Percentiles rank a stretch among this genome's conserved stretches.
Evolutionary conservation across 495 filamentous ascomycete species (phyloP).

Genomic region (Annulohypoxylon maeteangense): DNA sequence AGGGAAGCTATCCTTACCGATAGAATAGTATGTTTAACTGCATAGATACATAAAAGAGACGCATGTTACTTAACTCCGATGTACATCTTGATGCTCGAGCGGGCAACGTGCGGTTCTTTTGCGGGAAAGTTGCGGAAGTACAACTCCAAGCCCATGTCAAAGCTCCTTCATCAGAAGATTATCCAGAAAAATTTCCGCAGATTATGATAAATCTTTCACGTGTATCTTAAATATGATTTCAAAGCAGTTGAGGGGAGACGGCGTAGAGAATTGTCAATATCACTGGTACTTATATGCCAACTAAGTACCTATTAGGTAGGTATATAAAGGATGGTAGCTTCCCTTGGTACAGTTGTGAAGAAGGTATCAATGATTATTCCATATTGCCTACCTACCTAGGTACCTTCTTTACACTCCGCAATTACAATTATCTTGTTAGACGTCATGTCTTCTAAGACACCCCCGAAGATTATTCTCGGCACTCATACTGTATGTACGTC

Average conservation of each 20-base stretch:
- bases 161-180: not conserved
- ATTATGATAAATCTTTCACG: not conserved
- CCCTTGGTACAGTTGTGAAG: no score
- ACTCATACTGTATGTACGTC: not conserved
- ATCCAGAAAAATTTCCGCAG: not conserved
- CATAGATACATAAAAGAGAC: not conserved
- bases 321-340: not conserved
- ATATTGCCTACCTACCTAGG: no score
- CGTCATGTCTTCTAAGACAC: not conserved
- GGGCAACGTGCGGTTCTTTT: not conserved
- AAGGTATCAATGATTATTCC: not conserved
- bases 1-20: no score
- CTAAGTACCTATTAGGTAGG: no score
- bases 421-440: not conserved
- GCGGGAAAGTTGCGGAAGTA: conserved; percentile 4
- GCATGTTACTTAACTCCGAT: not conserved
- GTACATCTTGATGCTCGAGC: not conserved
- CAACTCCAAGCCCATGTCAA: not conserved
- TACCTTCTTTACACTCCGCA: not conserved
- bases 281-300: no score
- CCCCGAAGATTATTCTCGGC: not conserved
- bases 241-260: not conserved
- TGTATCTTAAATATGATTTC: not conserved
- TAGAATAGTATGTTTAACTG: no score
- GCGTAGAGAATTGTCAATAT: no score